Evolutionary conservation across 73 alveolate genomes (phyloP), one percentile per base, ranked within the genome.

Genomic region (Paramecium bursaria): DNA sequence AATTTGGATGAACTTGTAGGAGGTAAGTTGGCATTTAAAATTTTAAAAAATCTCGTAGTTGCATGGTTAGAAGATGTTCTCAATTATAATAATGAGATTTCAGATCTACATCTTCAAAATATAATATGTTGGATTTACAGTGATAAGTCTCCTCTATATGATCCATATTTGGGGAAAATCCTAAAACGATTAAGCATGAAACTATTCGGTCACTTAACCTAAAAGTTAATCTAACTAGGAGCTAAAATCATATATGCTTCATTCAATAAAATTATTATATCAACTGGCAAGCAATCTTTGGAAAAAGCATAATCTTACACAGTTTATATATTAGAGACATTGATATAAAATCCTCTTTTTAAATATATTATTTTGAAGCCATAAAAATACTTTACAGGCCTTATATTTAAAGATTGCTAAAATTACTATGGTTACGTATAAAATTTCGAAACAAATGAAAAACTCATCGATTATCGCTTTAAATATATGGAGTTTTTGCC

Each of bases 1-100:
- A 73, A 39, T 31, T 42, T 54, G 2, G 89, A 79, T 79, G 89
- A 79, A 55, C 33, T 79, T 31, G 76, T 51, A 17, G 74, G 76
- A 17, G 89, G 85, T 3, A 79, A 55, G 19, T 21, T 42, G 21
- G 54, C 89, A 17, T 79, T 79, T 55, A 53, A 51, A 54, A 48
- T 53, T 31, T 55, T 79, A 26, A 33, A 79, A 46, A 10, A 19
- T 23, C 46, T 79, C 25, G 89, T 79, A 3, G 14, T 11, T 1
- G 46, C 48, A 4, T 79, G 89, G 89, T 30, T 79, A 1, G 26
- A 52, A 15, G 85, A 79, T 55, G 39, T 79, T 4, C 17, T 21
- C 5, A 13, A 4, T 1, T 31, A 39, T 39, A 31, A 60, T 11
- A 50, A 79, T 21, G 35, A 35, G 26, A 57, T 55, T 1, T 48